Conservation (phyloP, 1,139 yeast species). For the Wickerhamomyces sp. region DNA sequence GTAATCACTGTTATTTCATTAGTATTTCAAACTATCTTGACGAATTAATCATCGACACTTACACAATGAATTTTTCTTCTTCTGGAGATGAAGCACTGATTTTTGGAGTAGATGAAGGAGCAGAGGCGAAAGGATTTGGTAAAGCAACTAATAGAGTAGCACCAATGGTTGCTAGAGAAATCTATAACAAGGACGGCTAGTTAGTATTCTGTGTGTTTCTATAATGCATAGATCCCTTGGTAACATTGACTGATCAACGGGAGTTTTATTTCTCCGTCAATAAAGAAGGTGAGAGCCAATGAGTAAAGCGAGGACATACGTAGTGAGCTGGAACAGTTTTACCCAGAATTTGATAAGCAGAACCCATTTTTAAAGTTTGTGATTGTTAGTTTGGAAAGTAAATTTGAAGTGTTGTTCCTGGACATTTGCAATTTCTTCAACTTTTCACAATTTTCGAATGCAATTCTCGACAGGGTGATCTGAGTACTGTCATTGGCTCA, state of each 20-base stretch:
- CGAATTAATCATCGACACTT: background rate
- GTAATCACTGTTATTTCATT: conserved; percentile 28
- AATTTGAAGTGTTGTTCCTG: background rate
- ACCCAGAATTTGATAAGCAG: conserved; percentile 75
- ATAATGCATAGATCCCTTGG: background rate
- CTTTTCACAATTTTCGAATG: conserved; percentile 1
- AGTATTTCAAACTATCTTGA: background rate
- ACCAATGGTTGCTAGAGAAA: conserved; percentile 67
- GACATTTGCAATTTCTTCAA: background rate
- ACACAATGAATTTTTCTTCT: conserved; percentile 71
- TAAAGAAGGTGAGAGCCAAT: too few species aligned
- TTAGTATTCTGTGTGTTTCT: conserved; percentile 2
- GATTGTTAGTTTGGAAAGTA: background rate
- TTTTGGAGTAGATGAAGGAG: conserved; percentile 57
- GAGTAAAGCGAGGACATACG: conserved; percentile 27
- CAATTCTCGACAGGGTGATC: conserved; percentile 1
- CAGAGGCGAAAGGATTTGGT: conserved; percentile 71
- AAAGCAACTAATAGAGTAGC: conserved; percentile 49
- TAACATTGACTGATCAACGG: too few species aligned
- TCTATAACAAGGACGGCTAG: conserved; percentile 27
- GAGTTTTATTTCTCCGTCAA: too few species aligned
- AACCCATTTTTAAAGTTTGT: conserved; percentile 50
- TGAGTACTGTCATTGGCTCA: conserved; percentile 2
- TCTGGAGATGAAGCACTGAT: conserved; percentile 78
- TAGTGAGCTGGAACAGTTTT: conserved; percentile 70